phyloP scores from a whole-genome alignment of 495 filamentous ascomycete genomes.

The Sphaerosporella brunnea region DNA sequence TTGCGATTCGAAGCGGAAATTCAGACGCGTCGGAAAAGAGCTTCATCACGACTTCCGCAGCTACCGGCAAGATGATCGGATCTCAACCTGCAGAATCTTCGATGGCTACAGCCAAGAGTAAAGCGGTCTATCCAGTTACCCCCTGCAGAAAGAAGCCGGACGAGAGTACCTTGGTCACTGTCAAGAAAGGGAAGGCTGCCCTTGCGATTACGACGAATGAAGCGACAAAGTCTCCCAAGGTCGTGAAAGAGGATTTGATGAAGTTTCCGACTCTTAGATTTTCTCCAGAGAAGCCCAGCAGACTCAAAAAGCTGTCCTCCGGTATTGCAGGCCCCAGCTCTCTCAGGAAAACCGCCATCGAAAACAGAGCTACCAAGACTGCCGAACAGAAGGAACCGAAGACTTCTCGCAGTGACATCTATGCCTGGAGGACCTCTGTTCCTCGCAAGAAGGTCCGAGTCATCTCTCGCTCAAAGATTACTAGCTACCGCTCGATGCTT shows the following conservation, averaged over 20 bases:
- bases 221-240: neutral
- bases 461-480: neutral
- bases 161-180: too few species aligned
- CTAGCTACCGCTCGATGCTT: neutral
- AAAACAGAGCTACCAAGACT: neutral
- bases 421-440: slow-evolving; percentile 1
- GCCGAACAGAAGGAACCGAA: neutral
- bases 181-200: neutral
- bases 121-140: too few species aligned
- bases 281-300: slow-evolving; percentile 1
- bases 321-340: neutral
- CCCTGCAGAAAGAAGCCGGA: too few species aligned
- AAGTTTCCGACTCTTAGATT: slow-evolving; percentile 1
- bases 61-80: too few species aligned
- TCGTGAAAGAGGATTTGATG: neutral
- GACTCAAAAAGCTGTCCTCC: neutral
- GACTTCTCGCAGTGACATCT: neutral
- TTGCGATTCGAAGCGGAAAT: neutral
- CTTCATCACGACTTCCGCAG: too few species aligned
- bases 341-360: neutral
- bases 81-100: too few species aligned
- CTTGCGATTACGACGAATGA: neutral
- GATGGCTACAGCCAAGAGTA: too few species aligned
- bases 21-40: neutral
- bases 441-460: neutral